Evolutionary conservation across 331 rosid genomes (phyloP).

Genomic region (Dryas integrifolia): DNA sequence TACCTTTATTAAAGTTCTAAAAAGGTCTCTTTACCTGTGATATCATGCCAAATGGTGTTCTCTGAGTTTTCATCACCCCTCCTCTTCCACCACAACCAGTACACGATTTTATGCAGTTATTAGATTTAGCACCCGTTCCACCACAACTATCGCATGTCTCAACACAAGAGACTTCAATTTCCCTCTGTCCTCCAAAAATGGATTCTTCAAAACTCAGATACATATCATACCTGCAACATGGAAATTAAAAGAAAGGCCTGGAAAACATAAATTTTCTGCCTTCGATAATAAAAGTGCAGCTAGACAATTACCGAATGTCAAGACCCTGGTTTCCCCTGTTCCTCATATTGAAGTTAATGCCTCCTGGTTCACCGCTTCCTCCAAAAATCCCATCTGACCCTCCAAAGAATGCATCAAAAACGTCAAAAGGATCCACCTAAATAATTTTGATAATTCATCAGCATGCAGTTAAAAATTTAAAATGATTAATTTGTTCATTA

Average conservation of each 20-base stretch:
- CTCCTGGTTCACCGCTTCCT: constrained; percentile 56
- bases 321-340: constrained; percentile 44
- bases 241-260: background rate
- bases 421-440: constrained; percentile 82
- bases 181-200: constrained; percentile 66
- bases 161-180: constrained; percentile 63
- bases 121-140: constrained; percentile 87
- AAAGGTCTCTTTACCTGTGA: constrained; percentile 55
- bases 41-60: constrained; percentile 88
- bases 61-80: constrained; percentile 71
- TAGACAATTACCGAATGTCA: constrained; percentile 60
- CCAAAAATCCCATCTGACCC: constrained; percentile 66
- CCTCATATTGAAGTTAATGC: constrained; percentile 57
- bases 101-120: constrained; percentile 58
- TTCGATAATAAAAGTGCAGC: background rate
- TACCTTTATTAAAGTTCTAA: background rate
- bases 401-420: constrained; percentile 74
- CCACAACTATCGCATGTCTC: constrained; percentile 67
- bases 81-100: constrained; percentile 82
- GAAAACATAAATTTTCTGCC: background rate
- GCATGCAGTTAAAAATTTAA: constrained; percentile 24
- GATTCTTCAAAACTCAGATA: constrained; percentile 84
- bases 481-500: constrained; percentile 3
- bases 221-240: constrained; percentile 59
- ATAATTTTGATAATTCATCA: constrained; percentile 23